These are phyloP conservation scores for Rhizomucor miehei DNA, from an alignment of 371 early-diverging fungal genomes.

Conservation along the genomic window DNA sequence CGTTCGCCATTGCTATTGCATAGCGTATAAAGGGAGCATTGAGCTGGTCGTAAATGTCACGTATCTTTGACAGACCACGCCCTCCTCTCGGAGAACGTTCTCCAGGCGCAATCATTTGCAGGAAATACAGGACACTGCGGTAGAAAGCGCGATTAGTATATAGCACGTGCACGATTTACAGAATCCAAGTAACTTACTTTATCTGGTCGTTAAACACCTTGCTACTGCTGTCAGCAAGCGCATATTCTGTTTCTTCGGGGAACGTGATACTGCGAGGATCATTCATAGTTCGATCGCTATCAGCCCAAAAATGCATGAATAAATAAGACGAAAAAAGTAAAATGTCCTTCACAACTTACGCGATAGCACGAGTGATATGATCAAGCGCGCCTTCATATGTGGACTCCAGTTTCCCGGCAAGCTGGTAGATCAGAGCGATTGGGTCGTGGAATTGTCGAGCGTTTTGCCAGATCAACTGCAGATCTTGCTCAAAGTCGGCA, in stretches of 20 bases:
- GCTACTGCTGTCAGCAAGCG: constrained; percentile 10
- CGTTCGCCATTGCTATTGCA: constrained; percentile 9
- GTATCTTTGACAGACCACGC: constrained; percentile 30
- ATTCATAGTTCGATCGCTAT: constrained; percentile 2
- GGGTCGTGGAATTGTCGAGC: constrained; percentile 35
- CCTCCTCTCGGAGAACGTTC: constrained; percentile 19
- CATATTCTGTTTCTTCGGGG: not conserved
- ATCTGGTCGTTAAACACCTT: not conserved
- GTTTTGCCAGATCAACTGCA: constrained; percentile 40
- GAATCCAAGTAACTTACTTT: not conserved
- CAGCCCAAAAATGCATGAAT: not conserved
- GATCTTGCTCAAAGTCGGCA: constrained; percentile 31
- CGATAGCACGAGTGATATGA: constrained; percentile 4
- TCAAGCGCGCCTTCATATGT: constrained; percentile 15
- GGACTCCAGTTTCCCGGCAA: constrained; percentile 19
- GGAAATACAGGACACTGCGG: constrained; percentile 24
- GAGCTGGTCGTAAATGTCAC: constrained; percentile 25
- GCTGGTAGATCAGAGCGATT: constrained; percentile 29
- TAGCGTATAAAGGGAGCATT: constrained; percentile 30
- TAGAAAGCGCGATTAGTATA: not conserved
- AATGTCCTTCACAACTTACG: too few relatives aligned
- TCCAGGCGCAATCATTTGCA: constrained; percentile 23
- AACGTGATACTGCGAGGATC: too few relatives aligned
- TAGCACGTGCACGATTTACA: not conserved
- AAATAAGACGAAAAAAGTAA: not conserved